These are phyloP conservation scores for Zasmidium angulare DNA, from an alignment of 2,329 filamentous ascomycete species.

Conservation along the genomic window DNA sequence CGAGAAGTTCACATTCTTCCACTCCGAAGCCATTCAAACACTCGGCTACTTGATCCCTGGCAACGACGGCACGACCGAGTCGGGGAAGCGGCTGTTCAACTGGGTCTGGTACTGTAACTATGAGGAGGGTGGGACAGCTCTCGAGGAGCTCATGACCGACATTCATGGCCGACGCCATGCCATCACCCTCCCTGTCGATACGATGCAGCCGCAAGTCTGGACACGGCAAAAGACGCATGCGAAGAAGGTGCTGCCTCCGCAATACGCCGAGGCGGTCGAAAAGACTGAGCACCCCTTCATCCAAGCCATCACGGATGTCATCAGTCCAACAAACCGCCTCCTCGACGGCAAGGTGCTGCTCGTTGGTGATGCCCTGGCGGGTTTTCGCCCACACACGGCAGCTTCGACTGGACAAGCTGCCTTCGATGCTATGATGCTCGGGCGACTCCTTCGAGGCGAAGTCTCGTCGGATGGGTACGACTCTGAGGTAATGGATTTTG, in stretches of 20 bases:
- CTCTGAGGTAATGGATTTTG: conserved; percentile 37
- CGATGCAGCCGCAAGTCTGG: conserved; percentile 42
- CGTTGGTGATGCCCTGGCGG: conserved; percentile 49
- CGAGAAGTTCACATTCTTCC: conserved; percentile 45
- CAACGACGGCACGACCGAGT: conserved; percentile 39
- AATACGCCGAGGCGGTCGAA: conserved; percentile 44
- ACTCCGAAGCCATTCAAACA: conserved; percentile 38
- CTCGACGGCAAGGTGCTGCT: conserved; percentile 45
- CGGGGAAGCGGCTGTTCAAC: conserved; percentile 46
- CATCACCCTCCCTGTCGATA: conserved; percentile 46
- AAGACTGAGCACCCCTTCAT: conserved; percentile 46
- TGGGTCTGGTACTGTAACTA: conserved; percentile 51
- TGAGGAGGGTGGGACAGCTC: conserved; percentile 39
- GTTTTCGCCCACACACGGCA: conserved; percentile 49
- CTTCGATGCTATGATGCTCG: conserved; percentile 44
- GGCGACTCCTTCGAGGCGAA: conserved; percentile 41
- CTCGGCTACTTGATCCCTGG: conserved; percentile 49
- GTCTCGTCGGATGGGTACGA: conserved; percentile 39
- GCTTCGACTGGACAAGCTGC: conserved; percentile 50
- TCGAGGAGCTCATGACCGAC: conserved; percentile 48
- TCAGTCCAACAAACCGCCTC: conserved; percentile 40
- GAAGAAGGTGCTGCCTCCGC: conserved; percentile 36
- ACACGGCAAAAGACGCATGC: conserved; percentile 37
- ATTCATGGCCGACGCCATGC: conserved; percentile 40
- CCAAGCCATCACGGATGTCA: conserved; percentile 47